Conservation (phyloP, 257 asterid genomes). For the Echium plantagineum region DNA sequence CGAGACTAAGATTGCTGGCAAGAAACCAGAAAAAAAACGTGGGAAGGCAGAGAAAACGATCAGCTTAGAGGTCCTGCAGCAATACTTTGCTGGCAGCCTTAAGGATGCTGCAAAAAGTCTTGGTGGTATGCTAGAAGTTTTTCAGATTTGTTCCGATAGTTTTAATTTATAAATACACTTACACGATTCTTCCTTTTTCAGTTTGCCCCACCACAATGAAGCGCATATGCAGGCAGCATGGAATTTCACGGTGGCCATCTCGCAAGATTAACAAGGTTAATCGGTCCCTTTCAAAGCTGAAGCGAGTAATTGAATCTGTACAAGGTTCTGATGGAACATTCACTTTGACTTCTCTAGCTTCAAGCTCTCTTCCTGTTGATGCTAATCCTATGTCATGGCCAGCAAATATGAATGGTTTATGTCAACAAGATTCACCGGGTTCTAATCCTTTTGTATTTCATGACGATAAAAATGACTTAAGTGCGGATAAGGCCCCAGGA, state of each 20-base stretch:
- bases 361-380: slow-evolving; percentile 48
- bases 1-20: slow-evolving; percentile 34
- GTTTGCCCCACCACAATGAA: slow-evolving; percentile 96
- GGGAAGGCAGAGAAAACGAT: slow-evolving; percentile 90
- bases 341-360: slow-evolving; percentile 53
- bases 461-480: slow-evolving; percentile 31
- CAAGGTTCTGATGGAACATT: slow-evolving; percentile 79
- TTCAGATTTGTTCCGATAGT: background rate
- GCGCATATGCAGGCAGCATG: slow-evolving; percentile 90
- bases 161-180: slow-evolving; percentile 1
- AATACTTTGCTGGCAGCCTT: slow-evolving; percentile 81
- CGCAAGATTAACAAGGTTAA: slow-evolving; percentile 94
- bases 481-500: slow-evolving; percentile 16
- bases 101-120: slow-evolving; percentile 93
- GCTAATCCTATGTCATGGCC: slow-evolving; percentile 67
- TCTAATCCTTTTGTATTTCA: slow-evolving; percentile 38
- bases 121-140: slow-evolving; percentile 46
- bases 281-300: slow-evolving; percentile 72
- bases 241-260: slow-evolving; percentile 94
- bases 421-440: slow-evolving; percentile 35
- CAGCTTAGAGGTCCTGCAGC: slow-evolving; percentile 84
- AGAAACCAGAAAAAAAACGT: slow-evolving; percentile 70
- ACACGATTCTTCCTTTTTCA: slow-evolving; percentile 20
- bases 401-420: slow-evolving; percentile 33
- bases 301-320: slow-evolving; percentile 78